Conservation (phyloP, 2,329 filamentous ascomycete genomes). For the Curvularia lunata region DNA sequence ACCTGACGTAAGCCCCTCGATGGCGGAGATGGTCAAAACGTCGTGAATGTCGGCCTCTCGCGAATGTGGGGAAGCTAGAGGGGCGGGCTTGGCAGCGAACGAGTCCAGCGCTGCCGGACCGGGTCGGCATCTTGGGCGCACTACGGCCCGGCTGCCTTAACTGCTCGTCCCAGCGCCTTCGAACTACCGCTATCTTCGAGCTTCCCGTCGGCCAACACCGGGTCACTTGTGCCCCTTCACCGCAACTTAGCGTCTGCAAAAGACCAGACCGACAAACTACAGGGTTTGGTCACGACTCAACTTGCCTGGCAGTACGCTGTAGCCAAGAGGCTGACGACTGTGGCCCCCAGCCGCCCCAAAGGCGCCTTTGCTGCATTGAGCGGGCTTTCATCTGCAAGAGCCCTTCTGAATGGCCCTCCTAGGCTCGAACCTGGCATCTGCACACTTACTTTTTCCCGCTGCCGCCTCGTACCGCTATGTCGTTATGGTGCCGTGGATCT, state of each 20-base stretch:
- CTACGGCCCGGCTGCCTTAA: constrained; percentile 10
- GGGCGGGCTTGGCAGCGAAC: constrained; percentile 15
- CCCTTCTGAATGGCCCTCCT: constrained; percentile 3
- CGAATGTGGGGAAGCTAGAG: constrained; percentile 19
- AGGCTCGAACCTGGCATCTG: neutral
- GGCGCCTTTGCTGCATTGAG: constrained; percentile 7
- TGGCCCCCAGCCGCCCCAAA: constrained; percentile 7
- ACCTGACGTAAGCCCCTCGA: constrained; percentile 7
- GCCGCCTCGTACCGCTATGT: neutral
- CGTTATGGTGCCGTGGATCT: constrained; percentile 2
- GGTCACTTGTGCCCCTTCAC: neutral
- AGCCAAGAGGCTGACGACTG: constrained; percentile 4
- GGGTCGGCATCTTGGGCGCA: constrained; percentile 1
- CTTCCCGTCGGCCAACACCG: constrained; percentile 7
- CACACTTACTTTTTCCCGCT: constrained; percentile 1
- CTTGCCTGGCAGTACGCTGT: neutral
- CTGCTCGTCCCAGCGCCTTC: constrained; percentile 4
- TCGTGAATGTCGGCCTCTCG: constrained; percentile 7
- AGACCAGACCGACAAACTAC: neutral
- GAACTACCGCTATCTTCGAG: constrained; percentile 2
- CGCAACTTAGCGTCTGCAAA: constrained; percentile 7
- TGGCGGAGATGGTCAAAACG: constrained; percentile 2
- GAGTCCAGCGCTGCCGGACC: constrained; percentile 7
- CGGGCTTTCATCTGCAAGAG: constrained; percentile 3
- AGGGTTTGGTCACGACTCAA: neutral